Base-by-base conservation (phyloP, 2,329 filamentous ascomycete species). In the Alternaria alternata region DNA sequence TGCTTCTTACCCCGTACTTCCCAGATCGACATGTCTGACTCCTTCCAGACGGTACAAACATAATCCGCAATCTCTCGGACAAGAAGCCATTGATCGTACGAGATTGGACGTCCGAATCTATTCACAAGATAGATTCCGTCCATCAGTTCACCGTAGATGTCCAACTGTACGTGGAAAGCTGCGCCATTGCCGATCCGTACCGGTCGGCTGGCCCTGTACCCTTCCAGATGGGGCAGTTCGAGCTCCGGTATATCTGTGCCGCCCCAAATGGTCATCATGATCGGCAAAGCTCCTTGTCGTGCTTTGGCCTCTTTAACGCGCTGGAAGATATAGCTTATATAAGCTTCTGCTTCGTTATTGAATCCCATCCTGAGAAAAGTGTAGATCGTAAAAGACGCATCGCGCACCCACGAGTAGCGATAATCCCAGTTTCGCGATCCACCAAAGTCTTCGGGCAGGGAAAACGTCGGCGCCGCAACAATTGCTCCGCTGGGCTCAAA, bases 21-120 rank as follows among this genome's bases (percentile, higher is more conserved):
- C 91, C 91, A 93, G 69, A 93, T 94, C 3, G 89, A 92, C 90
- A 93, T 93, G 72, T 94, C 91, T 70, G 79, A 78, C 83, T 87
- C 80, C 57, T 88, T 79, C 74, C 88, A 85, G 54, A 93, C 87
- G 0, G 85, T 88, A 62, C 92, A 82, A 38, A 92, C 89, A 68
- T 91, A 91, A 71, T 93, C 89, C 38, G 81, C 79, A 76, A 93
- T 87, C 59, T 90, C 84, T 18, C 91, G 85, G 26, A 94, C 86
- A 3, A 87, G 84, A 42, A 88, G 83, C 91, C 91, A 94, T 61
- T 90, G 87, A 61, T 93, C 91, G 85, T 91, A 94, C 5, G 88
- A 88, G 20, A 77, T 85, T 0, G 91, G 91, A 70, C 91, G 92
- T 12, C 90, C 90, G 72, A 91, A 91, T 74, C 92, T 92, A 78